Evolutionary conservation across 768 basidiomycete genomes (phyloP).

Genomic region (Tremella fuciformis): DNA sequence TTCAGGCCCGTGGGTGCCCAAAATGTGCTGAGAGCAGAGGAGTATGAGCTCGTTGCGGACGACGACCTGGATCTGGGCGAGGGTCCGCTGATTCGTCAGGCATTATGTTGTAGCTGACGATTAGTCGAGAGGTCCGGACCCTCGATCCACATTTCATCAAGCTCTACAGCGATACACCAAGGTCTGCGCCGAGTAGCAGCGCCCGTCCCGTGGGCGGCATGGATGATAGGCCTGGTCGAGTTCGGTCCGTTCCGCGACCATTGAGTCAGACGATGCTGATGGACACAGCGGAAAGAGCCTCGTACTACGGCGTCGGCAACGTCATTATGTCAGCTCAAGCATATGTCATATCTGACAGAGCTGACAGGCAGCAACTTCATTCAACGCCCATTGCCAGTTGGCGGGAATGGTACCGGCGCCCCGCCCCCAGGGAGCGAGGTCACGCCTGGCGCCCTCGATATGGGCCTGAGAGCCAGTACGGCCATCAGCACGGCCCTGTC

Average conservation of each 20-base stretch:
- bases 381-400: constrained; percentile 38
- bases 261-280: background rate
- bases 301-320: constrained; percentile 40
- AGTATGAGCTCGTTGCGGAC: constrained; percentile 4
- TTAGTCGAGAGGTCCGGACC: background rate
- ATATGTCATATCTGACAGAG: background rate
- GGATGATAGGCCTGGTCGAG: constrained; percentile 19
- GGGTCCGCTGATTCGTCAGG: background rate
- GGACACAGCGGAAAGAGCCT: constrained; percentile 45
- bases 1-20: background rate
- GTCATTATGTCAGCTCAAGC: constrained; percentile 26
- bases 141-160: background rate
- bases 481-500: constrained; percentile 37
- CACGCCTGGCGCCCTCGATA: constrained; percentile 45
- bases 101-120: background rate
- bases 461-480: constrained; percentile 34
- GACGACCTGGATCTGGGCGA: background rate
- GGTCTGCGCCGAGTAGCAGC: constrained; percentile 13
- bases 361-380: constrained; percentile 34
- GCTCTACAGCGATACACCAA: background rate
- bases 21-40: background rate
- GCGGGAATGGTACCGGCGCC: constrained; percentile 42
- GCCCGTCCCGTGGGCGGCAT: constrained; percentile 19
- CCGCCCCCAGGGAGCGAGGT: constrained; percentile 28
- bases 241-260: constrained; percentile 10